Evolutionary conservation across 1,284 basidiomycete genomes (phyloP), one percentile per base, ranked within the genome.

Genomic region (Boletus subluridellus): DNA sequence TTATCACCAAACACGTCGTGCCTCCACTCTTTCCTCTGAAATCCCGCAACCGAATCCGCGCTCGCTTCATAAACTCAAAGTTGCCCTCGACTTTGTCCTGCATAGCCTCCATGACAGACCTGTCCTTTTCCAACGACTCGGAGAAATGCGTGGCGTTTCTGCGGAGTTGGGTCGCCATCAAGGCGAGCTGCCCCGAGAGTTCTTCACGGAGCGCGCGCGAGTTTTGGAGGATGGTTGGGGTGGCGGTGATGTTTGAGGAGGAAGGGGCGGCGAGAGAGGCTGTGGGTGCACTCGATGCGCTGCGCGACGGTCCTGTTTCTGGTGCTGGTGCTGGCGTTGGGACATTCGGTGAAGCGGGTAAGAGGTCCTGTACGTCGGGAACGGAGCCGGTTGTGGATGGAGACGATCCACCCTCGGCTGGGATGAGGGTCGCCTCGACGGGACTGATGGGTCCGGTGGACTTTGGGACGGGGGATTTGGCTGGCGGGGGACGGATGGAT

Each of bases 121-220:
- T 82, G 69, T 93, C 90, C 59, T 83, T 83, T 46, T 74, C 82
- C 1, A 93, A 76, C 14, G 84, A 76, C 3, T 79, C 77, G 4
- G 85, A 81, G 67, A 93, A 92, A 62, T 90, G 83, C 1, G 84
- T 67, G 0, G 88, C 84, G 63, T 93, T 93, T 28, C 80, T 79
- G 66, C 86, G 86, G 49, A 93, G 81, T 70, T 92, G 90, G 2
- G 82, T 76, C 2, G 90, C 87, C 90, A 93, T 93, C 45, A 82
- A 74, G 1, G 86, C 85, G 21, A 93, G 82, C 69, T 92, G 89
- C 5, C 80, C 79, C 0, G 87, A 82, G 46, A 92, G 81, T 44
- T 89, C 84, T 60, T 90, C 83, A 32, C 92, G 90, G 3, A 87
- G 74, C 0, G 81, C 79, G 17, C 76, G 79, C 11, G 86, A 84